A percentile compares a stretch with the other conserved stretches of the same genome.
These are phyloP conservation scores for Trichoderma cornu-damae DNA, from an alignment of 2,329 filamentous ascomycete species.

Conservation along the genomic window DNA sequence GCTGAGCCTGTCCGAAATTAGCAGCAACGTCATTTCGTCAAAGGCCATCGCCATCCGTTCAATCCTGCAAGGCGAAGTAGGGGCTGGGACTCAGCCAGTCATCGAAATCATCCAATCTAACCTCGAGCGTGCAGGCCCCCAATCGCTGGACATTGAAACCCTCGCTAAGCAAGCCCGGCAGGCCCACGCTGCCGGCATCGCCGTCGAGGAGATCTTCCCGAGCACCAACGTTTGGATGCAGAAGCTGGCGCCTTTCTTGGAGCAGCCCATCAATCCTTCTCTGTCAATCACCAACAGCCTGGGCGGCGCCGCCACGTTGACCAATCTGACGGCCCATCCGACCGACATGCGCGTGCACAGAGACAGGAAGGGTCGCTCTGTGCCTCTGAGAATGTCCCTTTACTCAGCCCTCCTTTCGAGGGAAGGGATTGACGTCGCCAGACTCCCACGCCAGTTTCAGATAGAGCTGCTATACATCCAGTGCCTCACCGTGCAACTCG, in stretches of 20 bases:
- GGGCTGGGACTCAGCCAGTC: constrained; percentile 40
- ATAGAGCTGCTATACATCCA: constrained; percentile 50
- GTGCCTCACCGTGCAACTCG: constrained; percentile 46
- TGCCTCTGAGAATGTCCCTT: constrained; percentile 68
- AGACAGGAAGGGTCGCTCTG: constrained; percentile 65
- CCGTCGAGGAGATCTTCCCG: constrained; percentile 54
- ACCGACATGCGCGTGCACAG: constrained; percentile 38
- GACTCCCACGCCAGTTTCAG: constrained; percentile 39
- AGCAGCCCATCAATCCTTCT: constrained; percentile 51
- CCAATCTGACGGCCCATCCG: constrained; percentile 25
- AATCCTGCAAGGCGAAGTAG: constrained; percentile 41
- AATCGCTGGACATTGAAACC: constrained; percentile 40
- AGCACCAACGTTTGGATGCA: constrained; percentile 58
- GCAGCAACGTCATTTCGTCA: constrained; percentile 35
- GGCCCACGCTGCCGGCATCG: constrained; percentile 28
- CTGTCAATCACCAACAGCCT: constrained; percentile 70
- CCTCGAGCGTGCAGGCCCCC: constrained; percentile 44
- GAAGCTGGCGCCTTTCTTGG: constrained; percentile 53
- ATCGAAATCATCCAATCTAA: constrained; percentile 51
- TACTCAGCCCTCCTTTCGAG: constrained; percentile 60
- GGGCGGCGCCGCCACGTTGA: constrained; percentile 63
- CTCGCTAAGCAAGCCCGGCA: constrained; percentile 34
- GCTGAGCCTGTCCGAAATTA: constrained; percentile 49
- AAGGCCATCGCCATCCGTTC: constrained; percentile 41
- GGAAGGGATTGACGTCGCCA: constrained; percentile 35